A percentile compares a stretch with the other conserved stretches of the same genome.
Evolutionary conservation across 2,329 filamentous ascomycete genomes (phyloP).

Genomic region (Zasmidium angulare): DNA sequence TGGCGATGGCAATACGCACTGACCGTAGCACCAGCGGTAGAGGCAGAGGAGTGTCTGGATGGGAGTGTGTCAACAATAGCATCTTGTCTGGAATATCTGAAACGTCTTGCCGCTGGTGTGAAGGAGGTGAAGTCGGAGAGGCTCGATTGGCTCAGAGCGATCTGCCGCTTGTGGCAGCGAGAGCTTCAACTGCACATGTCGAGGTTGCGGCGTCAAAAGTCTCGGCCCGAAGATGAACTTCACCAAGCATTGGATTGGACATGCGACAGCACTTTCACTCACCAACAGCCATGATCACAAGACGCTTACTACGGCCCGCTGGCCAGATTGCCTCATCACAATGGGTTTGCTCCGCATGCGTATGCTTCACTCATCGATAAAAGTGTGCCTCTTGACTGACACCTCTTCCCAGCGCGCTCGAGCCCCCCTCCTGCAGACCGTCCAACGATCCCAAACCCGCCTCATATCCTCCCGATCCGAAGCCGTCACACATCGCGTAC

Average conservation of each 20-base stretch:
- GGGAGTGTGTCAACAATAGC: conserved; percentile 1
- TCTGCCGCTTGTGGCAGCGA: too few relatives aligned
- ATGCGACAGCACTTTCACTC: conserved; percentile 7
- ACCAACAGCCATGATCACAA: conserved; percentile 31
- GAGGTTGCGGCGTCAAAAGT: background rate
- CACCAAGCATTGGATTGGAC: background rate
- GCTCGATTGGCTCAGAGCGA: too few relatives aligned
- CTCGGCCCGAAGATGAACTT: background rate
- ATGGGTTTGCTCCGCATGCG: conserved; percentile 34
- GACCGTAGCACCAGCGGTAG: conserved; percentile 23
- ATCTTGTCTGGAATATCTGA: conserved; percentile 11
- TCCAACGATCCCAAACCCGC: conserved; percentile 10
- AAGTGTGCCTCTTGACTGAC: conserved; percentile 1
- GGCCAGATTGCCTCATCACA: conserved; percentile 22
- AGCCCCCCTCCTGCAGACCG: conserved; percentile 19
- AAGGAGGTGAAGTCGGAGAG: conserved; percentile 2
- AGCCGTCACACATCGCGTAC: conserved; percentile 44
- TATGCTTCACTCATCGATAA: conserved; percentile 12
- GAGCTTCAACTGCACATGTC: too few relatives aligned
- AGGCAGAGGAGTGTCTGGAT: conserved; percentile 19
- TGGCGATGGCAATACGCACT: conserved; percentile 6
- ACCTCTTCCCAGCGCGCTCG: conserved; percentile 7
- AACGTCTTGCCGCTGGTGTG: conserved; percentile 23
- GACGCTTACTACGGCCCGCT: conserved; percentile 29
- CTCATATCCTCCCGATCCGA: conserved; percentile 10